Conservation (phyloP, 2,329 filamentous ascomycete genomes). For the Fusarium sp. region DNA sequence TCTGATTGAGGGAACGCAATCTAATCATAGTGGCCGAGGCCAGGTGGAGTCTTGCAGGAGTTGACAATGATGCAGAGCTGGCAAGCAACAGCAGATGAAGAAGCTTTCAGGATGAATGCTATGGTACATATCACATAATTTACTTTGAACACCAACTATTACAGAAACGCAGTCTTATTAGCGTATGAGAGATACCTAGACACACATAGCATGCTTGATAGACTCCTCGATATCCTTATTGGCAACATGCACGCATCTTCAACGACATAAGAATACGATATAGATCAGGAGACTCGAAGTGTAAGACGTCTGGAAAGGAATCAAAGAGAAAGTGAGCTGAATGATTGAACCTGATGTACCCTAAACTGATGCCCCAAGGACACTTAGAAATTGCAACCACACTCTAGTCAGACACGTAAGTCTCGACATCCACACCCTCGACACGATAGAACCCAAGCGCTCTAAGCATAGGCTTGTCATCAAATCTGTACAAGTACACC, state of each 20-base stretch:
- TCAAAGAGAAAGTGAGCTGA: not conserved
- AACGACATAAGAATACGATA: not conserved
- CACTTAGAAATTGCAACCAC: not conserved
- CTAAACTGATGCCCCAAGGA: not conserved
- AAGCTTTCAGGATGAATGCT: too few relatives aligned
- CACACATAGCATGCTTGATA: too few relatives aligned
- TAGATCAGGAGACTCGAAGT: not conserved
- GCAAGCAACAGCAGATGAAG: too few relatives aligned
- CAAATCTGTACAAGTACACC: constrained; percentile 64
- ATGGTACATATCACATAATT: too few relatives aligned
- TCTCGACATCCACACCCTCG: constrained; percentile 23
- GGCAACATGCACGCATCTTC: not conserved
- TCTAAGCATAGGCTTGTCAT: constrained; percentile 65
- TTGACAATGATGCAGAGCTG: too few relatives aligned
- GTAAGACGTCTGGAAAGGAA: not conserved
- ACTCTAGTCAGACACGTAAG: constrained; percentile 17
- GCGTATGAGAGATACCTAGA: too few relatives aligned
- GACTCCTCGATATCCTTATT: not conserved
- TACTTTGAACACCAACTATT: too few relatives aligned
- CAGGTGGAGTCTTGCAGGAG: too few relatives aligned
- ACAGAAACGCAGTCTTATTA: too few relatives aligned
- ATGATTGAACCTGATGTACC: not conserved
- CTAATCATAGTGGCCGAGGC: too few relatives aligned
- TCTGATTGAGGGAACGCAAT: too few relatives aligned
- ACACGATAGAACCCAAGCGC: constrained; percentile 58